Percentiles rank a stretch among this genome's conserved stretches.
Conservation (phyloP, 139 green algal genomes). For the Coccomyxa sp. region DNA sequence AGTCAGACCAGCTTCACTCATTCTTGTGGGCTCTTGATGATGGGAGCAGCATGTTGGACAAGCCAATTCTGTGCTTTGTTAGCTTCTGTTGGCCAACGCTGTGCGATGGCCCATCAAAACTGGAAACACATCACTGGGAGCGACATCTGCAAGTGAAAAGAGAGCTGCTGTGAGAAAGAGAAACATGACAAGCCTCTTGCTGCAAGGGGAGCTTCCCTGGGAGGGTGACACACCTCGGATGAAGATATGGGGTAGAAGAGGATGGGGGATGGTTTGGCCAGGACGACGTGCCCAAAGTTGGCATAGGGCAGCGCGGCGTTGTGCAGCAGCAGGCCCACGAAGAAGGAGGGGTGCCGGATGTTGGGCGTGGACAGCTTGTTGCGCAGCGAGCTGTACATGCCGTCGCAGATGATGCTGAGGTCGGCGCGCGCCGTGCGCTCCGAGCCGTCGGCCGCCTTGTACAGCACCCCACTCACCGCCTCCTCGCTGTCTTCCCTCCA, state of each 20-base stretch:
- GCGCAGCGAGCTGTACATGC: slow-evolving; percentile 91
- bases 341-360: slow-evolving; percentile 76
- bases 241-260: slow-evolving; percentile 97
- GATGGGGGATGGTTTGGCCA: slow-evolving; percentile 90
- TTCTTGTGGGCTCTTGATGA: too few species aligned
- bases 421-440: slow-evolving; percentile 3
- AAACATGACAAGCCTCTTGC: too few species aligned
- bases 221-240: slow-evolving; percentile 57
- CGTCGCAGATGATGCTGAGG: slow-evolving; percentile 84
- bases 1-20: too few species aligned
- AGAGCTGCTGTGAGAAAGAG: too few species aligned
- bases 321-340: slow-evolving; percentile 89
- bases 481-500: slow-evolving; percentile 62
- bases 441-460: slow-evolving; percentile 40
- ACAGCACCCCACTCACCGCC: slow-evolving; percentile 84
- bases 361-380: neutral
- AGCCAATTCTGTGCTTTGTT: too few species aligned
- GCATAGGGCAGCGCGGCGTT: slow-evolving; percentile 66
- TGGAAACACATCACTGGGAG: too few species aligned
- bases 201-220: too few species aligned
- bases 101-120: too few species aligned
- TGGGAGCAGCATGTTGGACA: too few species aligned
- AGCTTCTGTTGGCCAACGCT: too few species aligned
- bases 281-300: slow-evolving; percentile 92
- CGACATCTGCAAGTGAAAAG: too few species aligned